A percentile compares a stretch with the other conserved stretches of the same genome.
phyloP scores from a whole-genome alignment of 345 rosid species.

The Rubroshorea leprosula region DNA sequence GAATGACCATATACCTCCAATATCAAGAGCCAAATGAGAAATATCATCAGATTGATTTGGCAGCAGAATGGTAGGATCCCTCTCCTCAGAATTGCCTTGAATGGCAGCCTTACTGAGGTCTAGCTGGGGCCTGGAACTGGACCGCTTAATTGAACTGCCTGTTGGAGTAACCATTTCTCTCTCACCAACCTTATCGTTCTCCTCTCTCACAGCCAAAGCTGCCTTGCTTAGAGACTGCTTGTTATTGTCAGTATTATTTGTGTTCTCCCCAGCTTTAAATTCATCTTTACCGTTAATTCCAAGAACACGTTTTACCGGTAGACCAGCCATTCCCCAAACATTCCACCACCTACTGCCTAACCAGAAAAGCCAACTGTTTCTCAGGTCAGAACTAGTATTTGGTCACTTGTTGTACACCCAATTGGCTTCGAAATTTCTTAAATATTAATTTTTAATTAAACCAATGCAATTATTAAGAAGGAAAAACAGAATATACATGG shows the following conservation, averaged over 20 bases:
- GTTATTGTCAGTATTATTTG: conserved; percentile 2
- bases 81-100: conserved; percentile 87
- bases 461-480: not conserved
- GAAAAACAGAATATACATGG: not conserved
- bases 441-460: not conserved
- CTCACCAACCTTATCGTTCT: conserved; percentile 29
- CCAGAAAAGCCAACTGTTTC: conserved; percentile 19
- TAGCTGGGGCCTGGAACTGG: conserved; percentile 90
- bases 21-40: conserved; percentile 91
- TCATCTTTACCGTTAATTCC: conserved; percentile 27
- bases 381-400: not conserved
- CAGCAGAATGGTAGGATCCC: conserved; percentile 85
- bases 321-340: conserved; percentile 33
- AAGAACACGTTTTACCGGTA: conserved; percentile 38
- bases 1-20: conserved; percentile 58
- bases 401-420: conserved; percentile 23
- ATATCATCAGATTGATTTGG: conserved; percentile 99
- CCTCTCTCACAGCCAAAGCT: conserved; percentile 28
- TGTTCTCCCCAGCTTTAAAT: conserved; percentile 21
- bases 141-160: conserved; percentile 70
- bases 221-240: conserved; percentile 21
- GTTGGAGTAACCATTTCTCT: conserved; percentile 59
- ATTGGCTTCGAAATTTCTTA: not conserved
- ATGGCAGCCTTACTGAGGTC: conserved; percentile 98
- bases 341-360: conserved; percentile 21